Evolutionary conservation across 2,329 filamentous ascomycete species (phyloP).

Genomic region (Ophiostoma populinum): DNA sequence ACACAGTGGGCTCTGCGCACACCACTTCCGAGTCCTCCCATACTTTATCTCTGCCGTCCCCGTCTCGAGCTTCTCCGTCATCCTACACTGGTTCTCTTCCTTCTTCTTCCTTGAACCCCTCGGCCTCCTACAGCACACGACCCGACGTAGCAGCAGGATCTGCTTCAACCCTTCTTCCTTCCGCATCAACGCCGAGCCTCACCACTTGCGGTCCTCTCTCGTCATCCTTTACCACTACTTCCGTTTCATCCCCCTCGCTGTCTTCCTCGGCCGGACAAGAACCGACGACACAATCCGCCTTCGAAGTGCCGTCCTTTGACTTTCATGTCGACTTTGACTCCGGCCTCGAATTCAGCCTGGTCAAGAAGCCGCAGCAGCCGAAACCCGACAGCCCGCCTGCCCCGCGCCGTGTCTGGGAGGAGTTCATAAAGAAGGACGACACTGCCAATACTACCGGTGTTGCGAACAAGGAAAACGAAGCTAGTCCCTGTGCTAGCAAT

Average conservation of each 20-base stretch:
- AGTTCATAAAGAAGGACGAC: slow-evolving; percentile 5
- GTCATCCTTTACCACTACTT: not conserved
- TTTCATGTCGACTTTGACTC: slow-evolving; percentile 29
- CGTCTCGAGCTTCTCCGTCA: not conserved
- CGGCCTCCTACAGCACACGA: slow-evolving; percentile 6
- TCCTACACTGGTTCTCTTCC: no score
- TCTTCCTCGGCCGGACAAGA: not conserved
- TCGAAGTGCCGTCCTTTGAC: slow-evolving; percentile 37
- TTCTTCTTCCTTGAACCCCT: not conserved
- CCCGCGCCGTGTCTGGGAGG: slow-evolving; percentile 9
- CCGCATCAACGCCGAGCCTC: slow-evolving; percentile 3
- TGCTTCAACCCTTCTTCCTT: slow-evolving; percentile 2
- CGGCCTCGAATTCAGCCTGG: slow-evolving; percentile 18
- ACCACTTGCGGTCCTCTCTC: slow-evolving; percentile 3
- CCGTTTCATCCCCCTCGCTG: not conserved
- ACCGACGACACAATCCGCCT: no score
- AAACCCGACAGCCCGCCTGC: not conserved
- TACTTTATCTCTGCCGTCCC: not conserved
- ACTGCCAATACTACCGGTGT: not conserved
- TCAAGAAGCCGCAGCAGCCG: not conserved
- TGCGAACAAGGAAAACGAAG: not conserved
- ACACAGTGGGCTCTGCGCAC: slow-evolving; percentile 8
- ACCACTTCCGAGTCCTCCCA: not conserved
- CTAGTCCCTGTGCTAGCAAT: not conserved
- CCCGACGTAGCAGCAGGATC: slow-evolving; percentile 2